Conservation (phyloP, 495 filamentous ascomycete species). For the Cryomyces minteri region DNA sequence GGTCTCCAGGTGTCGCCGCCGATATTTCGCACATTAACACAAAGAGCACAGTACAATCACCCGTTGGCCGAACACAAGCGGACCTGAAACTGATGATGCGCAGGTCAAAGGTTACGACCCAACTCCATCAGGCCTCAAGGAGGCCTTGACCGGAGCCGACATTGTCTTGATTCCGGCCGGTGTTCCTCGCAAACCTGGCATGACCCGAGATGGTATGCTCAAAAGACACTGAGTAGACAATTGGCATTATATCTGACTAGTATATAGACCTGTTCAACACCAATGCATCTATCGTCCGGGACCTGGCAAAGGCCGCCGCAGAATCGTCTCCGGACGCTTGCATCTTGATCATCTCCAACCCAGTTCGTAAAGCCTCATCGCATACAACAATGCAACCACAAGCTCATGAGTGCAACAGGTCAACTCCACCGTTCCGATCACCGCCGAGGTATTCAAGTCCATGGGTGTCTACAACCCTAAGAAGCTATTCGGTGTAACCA, state of each 20-base stretch:
- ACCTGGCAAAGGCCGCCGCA: slow-evolving; percentile 90
- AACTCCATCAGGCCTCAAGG: slow-evolving; percentile 51
- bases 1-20: slow-evolving; percentile 77
- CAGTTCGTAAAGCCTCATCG: slow-evolving; percentile 28
- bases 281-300: slow-evolving; percentile 97
- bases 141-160: slow-evolving; percentile 66
- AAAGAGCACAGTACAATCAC: slow-evolving; percentile 47
- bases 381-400: not conserved
- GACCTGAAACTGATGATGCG: not conserved
- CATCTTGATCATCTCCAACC: slow-evolving; percentile 94
- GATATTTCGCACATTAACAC: slow-evolving; percentile 98
- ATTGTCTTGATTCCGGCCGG: slow-evolving; percentile 95
- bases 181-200: slow-evolving; percentile 97
- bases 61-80: not conserved
- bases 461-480: slow-evolving; percentile 93
- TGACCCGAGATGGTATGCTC: slow-evolving; percentile 75
- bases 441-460: slow-evolving; percentile 89
- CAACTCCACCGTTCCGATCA: slow-evolving; percentile 97
- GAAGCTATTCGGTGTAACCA: slow-evolving; percentile 97
- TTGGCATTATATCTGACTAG: not conserved
- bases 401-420: slow-evolving; percentile 24
- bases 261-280: slow-evolving; percentile 89
- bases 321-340: slow-evolving; percentile 82
- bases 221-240: not conserved
- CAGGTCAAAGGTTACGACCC: slow-evolving; percentile 74